These are phyloP conservation scores for Coleophoma eucalyptorum DNA, from an alignment of 2,329 filamentous ascomycete genomes.

Conservation along the genomic window DNA sequence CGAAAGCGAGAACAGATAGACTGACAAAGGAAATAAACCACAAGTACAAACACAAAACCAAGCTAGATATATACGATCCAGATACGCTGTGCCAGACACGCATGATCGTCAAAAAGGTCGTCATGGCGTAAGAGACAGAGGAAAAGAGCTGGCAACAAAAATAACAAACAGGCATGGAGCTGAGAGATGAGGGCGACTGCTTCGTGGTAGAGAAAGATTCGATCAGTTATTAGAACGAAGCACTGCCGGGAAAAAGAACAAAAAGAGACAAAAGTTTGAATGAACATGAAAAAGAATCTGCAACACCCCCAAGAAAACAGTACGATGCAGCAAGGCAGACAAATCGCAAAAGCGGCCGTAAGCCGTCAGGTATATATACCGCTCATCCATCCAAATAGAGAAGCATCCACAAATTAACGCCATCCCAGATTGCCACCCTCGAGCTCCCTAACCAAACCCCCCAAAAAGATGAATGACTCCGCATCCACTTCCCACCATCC, in stretches of 20 bases:
- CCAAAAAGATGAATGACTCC: slow-evolving; percentile 3
- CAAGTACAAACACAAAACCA: slow-evolving; percentile 28
- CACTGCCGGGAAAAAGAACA: slow-evolving; percentile 34
- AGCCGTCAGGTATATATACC: slow-evolving; percentile 28
- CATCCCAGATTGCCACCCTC: slow-evolving; percentile 17
- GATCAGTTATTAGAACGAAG: slow-evolving; percentile 19
- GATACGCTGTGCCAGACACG: slow-evolving; percentile 54
- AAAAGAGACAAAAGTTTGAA: slow-evolving; percentile 27
- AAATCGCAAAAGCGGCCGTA: slow-evolving; percentile 16
- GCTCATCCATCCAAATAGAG: slow-evolving; percentile 18
- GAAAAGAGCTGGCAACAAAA: slow-evolving; percentile 19
- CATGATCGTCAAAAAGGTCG: slow-evolving; percentile 49
- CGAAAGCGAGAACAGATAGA: no score
- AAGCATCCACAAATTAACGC: slow-evolving; percentile 21
- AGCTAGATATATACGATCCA: slow-evolving; percentile 37
- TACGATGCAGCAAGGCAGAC: slow-evolving; percentile 12
- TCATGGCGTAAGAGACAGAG: slow-evolving; percentile 37
- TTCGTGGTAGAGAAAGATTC: slow-evolving; percentile 3
- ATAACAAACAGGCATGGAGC: slow-evolving; percentile 4
- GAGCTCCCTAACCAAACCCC: slow-evolving; percentile 6
- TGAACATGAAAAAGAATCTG: slow-evolving; percentile 30
- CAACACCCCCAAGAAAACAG: no score
- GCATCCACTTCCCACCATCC: slow-evolving; percentile 1
- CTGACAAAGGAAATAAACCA: slow-evolving; percentile 14
- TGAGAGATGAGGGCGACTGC: neutral